These are phyloP conservation scores for Chlamydomonas reinhardtii DNA, from an alignment of 163 green algal genomes.

Conservation along the genomic window DNA sequence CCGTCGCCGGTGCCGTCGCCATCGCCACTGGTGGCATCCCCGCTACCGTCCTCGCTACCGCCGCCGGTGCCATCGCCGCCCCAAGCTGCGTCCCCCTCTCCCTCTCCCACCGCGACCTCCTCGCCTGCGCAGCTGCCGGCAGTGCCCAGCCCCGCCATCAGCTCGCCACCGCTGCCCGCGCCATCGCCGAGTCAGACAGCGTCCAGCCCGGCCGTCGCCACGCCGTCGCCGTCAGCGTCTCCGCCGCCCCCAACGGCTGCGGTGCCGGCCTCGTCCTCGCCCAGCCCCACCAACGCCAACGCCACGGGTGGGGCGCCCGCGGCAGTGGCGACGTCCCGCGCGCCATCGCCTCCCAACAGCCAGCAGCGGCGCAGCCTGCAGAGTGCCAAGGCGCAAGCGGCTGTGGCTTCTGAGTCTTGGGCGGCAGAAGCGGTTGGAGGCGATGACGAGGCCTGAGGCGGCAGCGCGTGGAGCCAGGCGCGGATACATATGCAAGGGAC, in stretches of 20 bases:
- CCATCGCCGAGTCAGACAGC: background rate
- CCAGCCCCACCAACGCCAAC: background rate
- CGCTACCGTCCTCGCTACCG: background rate
- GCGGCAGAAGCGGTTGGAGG: no score
- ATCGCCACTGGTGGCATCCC: background rate
- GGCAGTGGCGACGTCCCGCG: no score
- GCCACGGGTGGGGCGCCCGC: no score
- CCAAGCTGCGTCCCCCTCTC: background rate
- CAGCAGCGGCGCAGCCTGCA: no score
- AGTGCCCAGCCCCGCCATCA: background rate
- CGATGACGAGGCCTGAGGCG: no score
- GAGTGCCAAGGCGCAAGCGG: no score
- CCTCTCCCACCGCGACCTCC: background rate
- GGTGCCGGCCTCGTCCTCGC: background rate
- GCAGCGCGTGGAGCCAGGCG: no score
- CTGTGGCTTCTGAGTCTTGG: no score
- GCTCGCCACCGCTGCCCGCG: background rate
- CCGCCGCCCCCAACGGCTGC: background rate
- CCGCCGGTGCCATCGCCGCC: background rate
- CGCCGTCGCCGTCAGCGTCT: background rate
- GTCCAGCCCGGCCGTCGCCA: background rate
- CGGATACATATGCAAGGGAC: no score
- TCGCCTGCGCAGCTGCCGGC: background rate
- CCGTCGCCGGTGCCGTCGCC: background rate
- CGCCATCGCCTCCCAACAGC: no score